These are phyloP conservation scores for Haplographium delicatum DNA, from an alignment of 495 filamentous ascomycete species.

Conservation along the genomic window DNA sequence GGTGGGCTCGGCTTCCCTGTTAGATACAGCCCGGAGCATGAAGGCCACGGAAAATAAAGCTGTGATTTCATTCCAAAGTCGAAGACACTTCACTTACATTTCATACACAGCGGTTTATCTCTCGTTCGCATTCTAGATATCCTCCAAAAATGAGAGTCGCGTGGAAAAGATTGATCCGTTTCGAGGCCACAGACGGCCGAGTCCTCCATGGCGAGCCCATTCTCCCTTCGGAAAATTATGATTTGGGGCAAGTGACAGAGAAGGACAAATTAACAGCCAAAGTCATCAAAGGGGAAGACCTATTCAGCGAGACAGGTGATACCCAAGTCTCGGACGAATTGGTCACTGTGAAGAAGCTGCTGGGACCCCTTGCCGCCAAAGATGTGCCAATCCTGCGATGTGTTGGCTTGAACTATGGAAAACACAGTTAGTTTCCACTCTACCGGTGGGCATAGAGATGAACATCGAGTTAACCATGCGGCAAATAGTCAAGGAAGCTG, in stretches of 20 bases:
- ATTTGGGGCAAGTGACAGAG: conserved; percentile 35
- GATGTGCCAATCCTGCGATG: conserved; percentile 37
- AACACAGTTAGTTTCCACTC: conserved; percentile 30
- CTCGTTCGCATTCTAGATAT: no score
- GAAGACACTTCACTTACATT: no score
- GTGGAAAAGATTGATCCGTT: conserved; percentile 49
- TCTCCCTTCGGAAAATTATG: conserved; percentile 33
- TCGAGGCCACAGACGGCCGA: conserved; percentile 39
- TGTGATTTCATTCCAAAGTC: no score
- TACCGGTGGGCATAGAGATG: background rate
- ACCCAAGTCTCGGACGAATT: conserved; percentile 28
- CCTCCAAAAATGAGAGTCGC: no score
- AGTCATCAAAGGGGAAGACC: conserved; percentile 35
- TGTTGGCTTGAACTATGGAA: conserved; percentile 37
- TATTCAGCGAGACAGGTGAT: conserved; percentile 33
- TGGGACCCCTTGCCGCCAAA: conserved; percentile 31
- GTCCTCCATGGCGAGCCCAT: conserved; percentile 45
- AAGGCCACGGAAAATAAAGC: no score
- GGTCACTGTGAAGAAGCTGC: conserved; percentile 23
- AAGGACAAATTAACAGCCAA: conserved; percentile 34
- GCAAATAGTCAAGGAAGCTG: conserved; percentile 41
- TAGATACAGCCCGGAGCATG: no score
- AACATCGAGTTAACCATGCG: background rate
- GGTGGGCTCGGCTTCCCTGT: no score
- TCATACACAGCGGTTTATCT: no score